Base-by-base conservation (phyloP, 805 yeast genomes). In the Zygotorulaspora danielsina region DNA sequence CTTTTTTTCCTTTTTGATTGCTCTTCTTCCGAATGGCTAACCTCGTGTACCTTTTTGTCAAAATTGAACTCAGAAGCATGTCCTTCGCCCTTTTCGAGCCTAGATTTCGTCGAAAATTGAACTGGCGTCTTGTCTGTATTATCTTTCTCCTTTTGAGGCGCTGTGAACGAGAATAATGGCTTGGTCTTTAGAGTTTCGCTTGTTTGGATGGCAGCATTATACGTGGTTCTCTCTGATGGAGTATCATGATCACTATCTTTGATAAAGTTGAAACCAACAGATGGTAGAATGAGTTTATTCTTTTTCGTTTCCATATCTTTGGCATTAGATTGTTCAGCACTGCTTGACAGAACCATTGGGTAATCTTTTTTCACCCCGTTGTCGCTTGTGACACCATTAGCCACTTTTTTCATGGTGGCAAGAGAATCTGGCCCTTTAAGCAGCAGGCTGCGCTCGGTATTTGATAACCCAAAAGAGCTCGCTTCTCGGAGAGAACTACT, bases 241-340 rank as follows among this genome's bases (percentile, higher is more conserved):
- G 54, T 53, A 9, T 50, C 54, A 3, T 53, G 51, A 7, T 50
- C 53, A 15, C 38, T 41, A 12, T 46, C 36, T 25, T 54, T 59
- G 7, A 59, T 36, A 32, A 61, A 61, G 41, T 61, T 62, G 30
- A 61, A 61, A 2, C 62, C 64, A 2, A 49, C 41, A 3, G 64
- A 56, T 10, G 65, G 65, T 11, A 41, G 19, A 6, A 57, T 36
- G 11, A 42, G 36, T 32, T 45, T 42, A 16, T 34, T 35, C 36
- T 32, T 27, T 13, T 35, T 27, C 19, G 20, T 22, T 28, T 32
- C 16, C 6, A 22, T 19, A 15, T 17, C 5, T n/a, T 12, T 32
- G 2, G 3, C 25, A 32, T 16, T 4, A 12, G n/a, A 19, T 3
- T 13, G 5, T n/a, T 12, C 22, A 12, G 10, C 17, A 18, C 17